Evolutionary conservation across 192 early-diverging fungal species (phyloP).

Genomic region (Funneliformis geosporum): DNA sequence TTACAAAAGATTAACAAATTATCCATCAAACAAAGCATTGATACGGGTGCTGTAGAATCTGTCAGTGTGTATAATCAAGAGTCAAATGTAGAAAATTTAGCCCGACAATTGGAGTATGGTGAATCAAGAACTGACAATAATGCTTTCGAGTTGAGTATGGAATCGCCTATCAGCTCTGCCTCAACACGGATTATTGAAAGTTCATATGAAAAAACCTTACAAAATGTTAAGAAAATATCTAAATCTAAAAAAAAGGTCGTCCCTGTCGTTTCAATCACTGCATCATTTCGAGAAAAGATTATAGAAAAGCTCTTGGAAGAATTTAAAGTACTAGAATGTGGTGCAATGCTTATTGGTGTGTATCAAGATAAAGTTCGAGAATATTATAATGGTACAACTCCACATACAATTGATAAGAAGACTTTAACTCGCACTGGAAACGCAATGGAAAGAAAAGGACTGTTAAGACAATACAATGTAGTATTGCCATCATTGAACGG

Average conservation of each 20-base stretch:
- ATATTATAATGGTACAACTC: conserved; percentile 27
- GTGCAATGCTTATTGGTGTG: conserved; percentile 33
- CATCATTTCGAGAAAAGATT: background rate
- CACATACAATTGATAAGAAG: conserved; percentile 53
- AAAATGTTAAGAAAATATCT: background rate
- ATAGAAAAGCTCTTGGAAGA: conserved; percentile 3
- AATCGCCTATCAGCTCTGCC: background rate
- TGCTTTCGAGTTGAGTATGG: no score
- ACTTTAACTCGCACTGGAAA: conserved; percentile 52
- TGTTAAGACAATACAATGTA: conserved; percentile 47
- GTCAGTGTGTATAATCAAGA: background rate
- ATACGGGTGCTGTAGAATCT: background rate
- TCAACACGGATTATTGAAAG: no score
- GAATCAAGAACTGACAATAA: no score
- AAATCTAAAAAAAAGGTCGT: background rate
- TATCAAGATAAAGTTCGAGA: conserved; percentile 37
- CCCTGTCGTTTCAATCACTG: background rate
- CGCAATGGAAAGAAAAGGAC: conserved; percentile 46
- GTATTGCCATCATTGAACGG: conserved; percentile 52
- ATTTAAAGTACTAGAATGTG: conserved; percentile 41
- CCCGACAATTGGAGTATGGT: no score
- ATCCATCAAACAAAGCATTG: background rate
- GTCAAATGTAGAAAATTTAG: background rate
- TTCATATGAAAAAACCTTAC: background rate
- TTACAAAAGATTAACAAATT: background rate